Percentiles rank a stretch among this genome's conserved stretches.
Evolutionary conservation across 805 yeast genomes (phyloP).

Genomic region (Spathaspora boniae): DNA sequence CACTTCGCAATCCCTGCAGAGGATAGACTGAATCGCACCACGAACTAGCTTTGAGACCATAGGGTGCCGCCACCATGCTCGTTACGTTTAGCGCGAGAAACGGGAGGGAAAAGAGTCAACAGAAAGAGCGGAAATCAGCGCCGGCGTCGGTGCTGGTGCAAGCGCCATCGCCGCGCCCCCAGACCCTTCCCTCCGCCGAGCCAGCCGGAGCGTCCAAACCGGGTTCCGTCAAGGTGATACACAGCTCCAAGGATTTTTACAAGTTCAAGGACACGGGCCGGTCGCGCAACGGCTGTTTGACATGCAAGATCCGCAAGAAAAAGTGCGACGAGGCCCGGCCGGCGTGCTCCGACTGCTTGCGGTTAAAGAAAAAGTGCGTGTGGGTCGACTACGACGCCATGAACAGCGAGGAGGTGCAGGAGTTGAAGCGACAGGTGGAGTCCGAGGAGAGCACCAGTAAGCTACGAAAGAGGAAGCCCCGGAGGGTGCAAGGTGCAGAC

Average conservation of each 20-base stretch:
- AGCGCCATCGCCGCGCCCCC: not conserved
- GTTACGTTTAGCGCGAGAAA: slow-evolving; percentile 14
- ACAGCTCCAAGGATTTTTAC: slow-evolving; percentile 13
- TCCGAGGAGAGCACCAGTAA: slow-evolving; percentile 39
- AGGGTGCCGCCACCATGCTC: no score
- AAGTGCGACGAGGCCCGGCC: slow-evolving; percentile 53
- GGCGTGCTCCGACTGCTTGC: slow-evolving; percentile 45
- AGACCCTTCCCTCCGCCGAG: not conserved
- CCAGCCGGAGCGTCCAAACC: slow-evolving; percentile 2
- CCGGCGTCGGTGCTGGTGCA: no score
- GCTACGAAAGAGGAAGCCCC: slow-evolving; percentile 35
- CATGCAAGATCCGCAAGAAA: slow-evolving; percentile 65
- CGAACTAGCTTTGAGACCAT: no score
- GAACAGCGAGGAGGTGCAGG: slow-evolving; percentile 36
- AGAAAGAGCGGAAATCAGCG: no score
- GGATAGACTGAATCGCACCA: no score
- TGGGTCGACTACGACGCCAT: slow-evolving; percentile 43
- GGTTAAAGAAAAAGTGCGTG: slow-evolving; percentile 45
- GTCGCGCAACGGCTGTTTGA: slow-evolving; percentile 61
- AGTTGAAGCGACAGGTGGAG: slow-evolving; percentile 34
- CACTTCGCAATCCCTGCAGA: no score
- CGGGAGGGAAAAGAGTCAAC: not conserved
- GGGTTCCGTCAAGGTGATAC: slow-evolving; percentile 13
- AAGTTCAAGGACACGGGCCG: slow-evolving; percentile 23
- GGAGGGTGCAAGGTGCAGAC: no score